Conservation (phyloP, 2,329 filamentous ascomycete genomes). For the Pseudogymnoascus sp. region DNA sequence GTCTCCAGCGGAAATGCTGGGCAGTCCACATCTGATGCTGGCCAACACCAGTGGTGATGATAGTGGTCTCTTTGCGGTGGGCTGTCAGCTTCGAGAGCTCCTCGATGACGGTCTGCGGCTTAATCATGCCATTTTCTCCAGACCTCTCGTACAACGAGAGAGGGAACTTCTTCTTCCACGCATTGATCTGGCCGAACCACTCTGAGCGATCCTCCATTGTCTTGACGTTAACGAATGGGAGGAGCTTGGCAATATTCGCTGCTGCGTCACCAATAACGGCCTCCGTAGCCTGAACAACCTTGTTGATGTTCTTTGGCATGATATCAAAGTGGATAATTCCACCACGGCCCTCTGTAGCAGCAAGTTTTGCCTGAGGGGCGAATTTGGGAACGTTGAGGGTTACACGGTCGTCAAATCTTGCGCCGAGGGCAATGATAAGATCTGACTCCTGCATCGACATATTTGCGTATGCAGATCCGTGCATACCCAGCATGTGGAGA, state of each 20-base stretch:
- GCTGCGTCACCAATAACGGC: constrained; percentile 90
- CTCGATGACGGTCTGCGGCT: constrained; percentile 88
- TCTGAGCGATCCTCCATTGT: constrained; percentile 59
- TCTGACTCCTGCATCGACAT: constrained; percentile 97
- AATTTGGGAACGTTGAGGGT: constrained; percentile 76
- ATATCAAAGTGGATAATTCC: constrained; percentile 98
- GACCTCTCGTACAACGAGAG: constrained; percentile 73
- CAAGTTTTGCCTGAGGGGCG: constrained; percentile 76
- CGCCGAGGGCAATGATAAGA: constrained; percentile 87
- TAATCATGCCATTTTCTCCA: constrained; percentile 69
- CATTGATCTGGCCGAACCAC: constrained; percentile 84
- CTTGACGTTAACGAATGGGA: constrained; percentile 61
- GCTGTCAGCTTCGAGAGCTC: constrained; percentile 79
- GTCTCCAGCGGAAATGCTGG: constrained; percentile 90
- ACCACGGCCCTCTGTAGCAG: constrained; percentile 74
- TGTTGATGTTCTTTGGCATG: constrained; percentile 99
- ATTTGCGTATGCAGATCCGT: constrained; percentile 94
- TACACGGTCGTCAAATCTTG: constrained; percentile 93
- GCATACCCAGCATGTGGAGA: constrained; percentile 98
- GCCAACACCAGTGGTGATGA: constrained; percentile 89
- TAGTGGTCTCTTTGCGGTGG: constrained; percentile 69
- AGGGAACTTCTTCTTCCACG: constrained; percentile 89
- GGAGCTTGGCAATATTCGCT: constrained; percentile 63
- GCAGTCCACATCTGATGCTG: constrained; percentile 99
- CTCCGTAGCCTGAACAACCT: constrained; percentile 93